These are phyloP conservation scores for Nasturtium officinale DNA, from an alignment of 345 rosid genomes.

Conservation along the genomic window DNA sequence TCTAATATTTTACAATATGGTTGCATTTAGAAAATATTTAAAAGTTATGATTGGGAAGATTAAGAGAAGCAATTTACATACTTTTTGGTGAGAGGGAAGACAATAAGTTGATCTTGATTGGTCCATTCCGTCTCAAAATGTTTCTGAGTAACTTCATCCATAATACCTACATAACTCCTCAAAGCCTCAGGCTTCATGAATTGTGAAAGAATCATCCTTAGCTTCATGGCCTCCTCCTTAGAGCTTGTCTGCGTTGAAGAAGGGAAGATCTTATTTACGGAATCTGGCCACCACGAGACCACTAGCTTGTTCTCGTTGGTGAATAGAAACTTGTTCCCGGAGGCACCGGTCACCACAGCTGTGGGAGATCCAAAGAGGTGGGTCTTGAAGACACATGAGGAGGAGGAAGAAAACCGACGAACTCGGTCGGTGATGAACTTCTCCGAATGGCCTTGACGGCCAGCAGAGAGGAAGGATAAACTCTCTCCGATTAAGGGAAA, in stretches of 20 bases:
- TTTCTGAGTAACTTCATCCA: conserved; percentile 43
- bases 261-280: conserved; percentile 52
- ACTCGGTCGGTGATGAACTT: conserved; percentile 47
- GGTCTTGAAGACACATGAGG: conserved; percentile 46
- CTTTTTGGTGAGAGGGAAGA: conserved; percentile 43
- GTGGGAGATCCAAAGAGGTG: conserved; percentile 41
- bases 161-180: conserved; percentile 36
- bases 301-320: conserved; percentile 52
- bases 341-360: conserved; percentile 44
- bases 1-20: neutral
- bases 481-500: conserved; percentile 48
- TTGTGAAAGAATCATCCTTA: conserved; percentile 40
- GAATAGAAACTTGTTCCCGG: conserved; percentile 49
- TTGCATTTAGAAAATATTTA: neutral
- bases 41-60: neutral
- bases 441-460: conserved; percentile 48
- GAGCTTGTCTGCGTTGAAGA: conserved; percentile 41
- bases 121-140: conserved; percentile 46
- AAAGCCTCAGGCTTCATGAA: conserved; percentile 52
- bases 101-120: conserved; percentile 33
- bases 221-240: conserved; percentile 43
- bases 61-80: conserved; percentile 17
- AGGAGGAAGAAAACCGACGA: conserved; percentile 19
- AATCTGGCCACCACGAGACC: conserved; percentile 51
- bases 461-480: conserved; percentile 42